phyloP scores from a whole-genome alignment of 2,329 filamentous ascomycete species.

The Aspergillus persii region DNA sequence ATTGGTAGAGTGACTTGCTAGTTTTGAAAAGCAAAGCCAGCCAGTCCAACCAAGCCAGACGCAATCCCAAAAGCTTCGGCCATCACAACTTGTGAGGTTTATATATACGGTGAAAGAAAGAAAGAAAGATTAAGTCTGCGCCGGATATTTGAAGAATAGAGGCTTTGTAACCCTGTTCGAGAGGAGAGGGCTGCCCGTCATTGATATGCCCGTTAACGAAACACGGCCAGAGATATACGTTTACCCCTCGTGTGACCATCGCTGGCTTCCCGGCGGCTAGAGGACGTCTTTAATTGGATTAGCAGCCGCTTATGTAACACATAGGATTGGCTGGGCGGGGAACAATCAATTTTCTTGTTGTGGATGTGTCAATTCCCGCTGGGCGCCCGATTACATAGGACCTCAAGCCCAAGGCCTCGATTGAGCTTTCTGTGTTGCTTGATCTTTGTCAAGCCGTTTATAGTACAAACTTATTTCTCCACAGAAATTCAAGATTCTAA shows the following conservation, averaged over 20 bases:
- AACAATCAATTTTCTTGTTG: too few relatives aligned
- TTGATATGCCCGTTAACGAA: neutral
- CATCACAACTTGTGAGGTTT: constrained; percentile 12
- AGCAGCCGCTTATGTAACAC: neutral
- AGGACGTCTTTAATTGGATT: neutral
- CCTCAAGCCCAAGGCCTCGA: too few relatives aligned
- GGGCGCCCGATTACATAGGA: too few relatives aligned
- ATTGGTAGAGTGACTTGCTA: constrained; percentile 20
- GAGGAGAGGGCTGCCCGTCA: neutral
- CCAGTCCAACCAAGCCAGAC: constrained; percentile 19
- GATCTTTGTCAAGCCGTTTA: too few relatives aligned
- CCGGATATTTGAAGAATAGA: neutral
- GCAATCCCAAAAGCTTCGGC: constrained; percentile 19
- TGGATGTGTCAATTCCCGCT: too few relatives aligned
- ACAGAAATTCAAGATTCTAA: too few relatives aligned
- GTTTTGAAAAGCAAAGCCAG: constrained; percentile 24
- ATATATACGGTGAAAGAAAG: neutral
- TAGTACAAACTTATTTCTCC: too few relatives aligned
- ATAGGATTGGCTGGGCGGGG: neutral
- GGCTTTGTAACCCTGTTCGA: neutral
- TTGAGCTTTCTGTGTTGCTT: too few relatives aligned
- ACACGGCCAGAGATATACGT: neutral
- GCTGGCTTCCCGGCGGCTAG: neutral
- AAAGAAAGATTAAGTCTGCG: neutral
- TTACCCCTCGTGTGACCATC: neutral